Percentiles rank a stretch among this genome's conserved stretches.
Evolutionary conservation across 345 rosid species (phyloP).

Genomic region (Euphorbia tirucalli): DNA sequence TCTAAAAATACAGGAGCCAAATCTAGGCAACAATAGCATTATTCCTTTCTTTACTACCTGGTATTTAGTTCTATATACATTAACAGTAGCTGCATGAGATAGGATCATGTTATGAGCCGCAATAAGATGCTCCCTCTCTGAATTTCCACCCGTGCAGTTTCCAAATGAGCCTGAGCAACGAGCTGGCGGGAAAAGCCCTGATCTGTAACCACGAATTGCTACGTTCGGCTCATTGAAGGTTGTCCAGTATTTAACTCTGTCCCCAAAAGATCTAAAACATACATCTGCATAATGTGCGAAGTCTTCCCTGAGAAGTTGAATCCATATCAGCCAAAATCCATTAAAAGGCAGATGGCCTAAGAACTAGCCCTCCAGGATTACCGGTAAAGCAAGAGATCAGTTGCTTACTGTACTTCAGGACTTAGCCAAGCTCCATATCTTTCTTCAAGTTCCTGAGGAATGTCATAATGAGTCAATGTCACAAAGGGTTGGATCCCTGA

Average conservation of each 20-base stretch:
- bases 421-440: constrained; percentile 80
- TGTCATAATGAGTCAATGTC: constrained; percentile 64
- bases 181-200: constrained; percentile 56
- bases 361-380: no score
- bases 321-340: constrained; percentile 1
- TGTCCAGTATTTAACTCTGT: constrained; percentile 53
- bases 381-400: no score
- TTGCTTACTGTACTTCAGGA: constrained; percentile 49
- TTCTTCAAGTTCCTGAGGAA: constrained; percentile 70
- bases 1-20: no score
- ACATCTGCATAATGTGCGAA: constrained; percentile 50
- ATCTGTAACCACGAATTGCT: constrained; percentile 42
- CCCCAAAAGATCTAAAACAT: constrained; percentile 58
- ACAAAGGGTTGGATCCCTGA: constrained; percentile 86
- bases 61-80: constrained; percentile 43
- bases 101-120: constrained; percentile 66
- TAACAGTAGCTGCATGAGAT: constrained; percentile 56
- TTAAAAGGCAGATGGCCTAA: background rate
- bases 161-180: constrained; percentile 57
- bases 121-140: constrained; percentile 48
- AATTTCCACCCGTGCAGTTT: constrained; percentile 50
- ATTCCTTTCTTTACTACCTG: no score
- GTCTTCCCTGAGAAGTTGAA: constrained; percentile 46
- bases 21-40: no score
- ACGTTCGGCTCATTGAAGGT: constrained; percentile 71